Evolutionary conservation across 106 monocot species (phyloP), one percentile per base, ranked within the genome.

Genomic region (Platanthera guangdongensis): DNA sequence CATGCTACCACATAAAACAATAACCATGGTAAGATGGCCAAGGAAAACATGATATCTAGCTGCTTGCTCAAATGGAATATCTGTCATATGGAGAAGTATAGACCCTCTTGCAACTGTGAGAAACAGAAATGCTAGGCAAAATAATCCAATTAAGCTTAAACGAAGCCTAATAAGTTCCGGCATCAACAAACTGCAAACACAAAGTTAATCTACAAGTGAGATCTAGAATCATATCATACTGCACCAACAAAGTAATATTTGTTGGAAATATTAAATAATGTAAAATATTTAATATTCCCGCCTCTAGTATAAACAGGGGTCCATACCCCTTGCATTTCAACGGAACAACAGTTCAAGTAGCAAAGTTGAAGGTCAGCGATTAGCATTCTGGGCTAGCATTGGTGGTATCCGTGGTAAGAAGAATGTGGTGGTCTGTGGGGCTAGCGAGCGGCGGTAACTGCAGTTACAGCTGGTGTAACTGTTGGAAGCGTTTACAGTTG

Each of bases 21-120:
- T 22, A 50, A 68, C 67, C 95, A 95, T 95, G 0, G 95, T 95
- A 51, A 95, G 92, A 87, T 95, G 92, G 52, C 95, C 95, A 60
- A 95, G 88, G 92, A 92, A 95, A 4, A 95, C 95, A 84, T 95
- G 95, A 59, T 92, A 92, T 92, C 87, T 85, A 9, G 95, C 87
- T 50, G 95, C 95, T 88, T 95, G 95, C 84, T 95, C 95, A 79
- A 92, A 92, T 75, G 95, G 95, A 76, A 95, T 87, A 68, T 92
- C 95, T 63, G 92, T 92, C 77, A 95, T 50, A 46, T 90, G 92
- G 64, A 95, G 95, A 80, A 95, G 92, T 81, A 95, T 78, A 3
- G 95, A 95, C 11, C 95, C 95, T 81, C 95, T 88, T 63, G 95
- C 75, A 8, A 95, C 67, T 9, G 92, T 92, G 39, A 95, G 85